Base-by-base conservation (phyloP, 495 filamentous ascomycete genomes). In the Tuber umbilicatum region DNA sequence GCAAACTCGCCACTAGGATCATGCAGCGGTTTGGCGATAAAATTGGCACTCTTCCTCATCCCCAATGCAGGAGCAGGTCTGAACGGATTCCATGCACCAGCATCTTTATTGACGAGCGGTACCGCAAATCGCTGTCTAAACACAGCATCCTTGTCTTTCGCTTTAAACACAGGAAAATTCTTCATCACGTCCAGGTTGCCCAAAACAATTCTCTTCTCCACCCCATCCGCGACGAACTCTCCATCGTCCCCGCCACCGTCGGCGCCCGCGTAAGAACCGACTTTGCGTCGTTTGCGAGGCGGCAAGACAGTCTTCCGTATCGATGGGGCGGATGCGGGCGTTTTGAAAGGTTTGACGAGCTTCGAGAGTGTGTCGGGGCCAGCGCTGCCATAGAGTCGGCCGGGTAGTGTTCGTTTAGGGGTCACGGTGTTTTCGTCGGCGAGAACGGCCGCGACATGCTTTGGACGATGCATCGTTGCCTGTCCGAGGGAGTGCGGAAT, bases 1-100 rank as follows among this genome's bases (percentile, higher is more conserved):
- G 95, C 91, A 84, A 98, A 97, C 80, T 99, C 96, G 73, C 92
- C 96, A 81, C 91, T 92, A 0, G 95, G 95, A 80, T 99, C 95
- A 82, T 99, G 96, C 73, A 99, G 83, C 60, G 95, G 91, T 79
- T 92, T 97, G 35, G 94, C 93, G 19, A 97, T 87, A 83, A 98
- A 97, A 9, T 89, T 88, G 2, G 91, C 90, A 17, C 94, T 93
- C 81, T 88, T 90, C 76, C 95, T 86, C 85, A 99, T 87, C 2
- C 95, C 95, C 43, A 99, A 84, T 0, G 92, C 91, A 4, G 96
- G 95, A 16, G 96, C 91, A 7, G 92, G 90, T 39, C 95, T 87
- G 69, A 89, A 89, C 3, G 91, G 85, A 81, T 93, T 91, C 83
- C 97, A 98, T 4, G 85, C 85, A 2, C 85, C 88, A 6, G 83